Base-by-base conservation (phyloP, 805 yeast genomes). In the Metschnikowia vanudenii region DNA sequence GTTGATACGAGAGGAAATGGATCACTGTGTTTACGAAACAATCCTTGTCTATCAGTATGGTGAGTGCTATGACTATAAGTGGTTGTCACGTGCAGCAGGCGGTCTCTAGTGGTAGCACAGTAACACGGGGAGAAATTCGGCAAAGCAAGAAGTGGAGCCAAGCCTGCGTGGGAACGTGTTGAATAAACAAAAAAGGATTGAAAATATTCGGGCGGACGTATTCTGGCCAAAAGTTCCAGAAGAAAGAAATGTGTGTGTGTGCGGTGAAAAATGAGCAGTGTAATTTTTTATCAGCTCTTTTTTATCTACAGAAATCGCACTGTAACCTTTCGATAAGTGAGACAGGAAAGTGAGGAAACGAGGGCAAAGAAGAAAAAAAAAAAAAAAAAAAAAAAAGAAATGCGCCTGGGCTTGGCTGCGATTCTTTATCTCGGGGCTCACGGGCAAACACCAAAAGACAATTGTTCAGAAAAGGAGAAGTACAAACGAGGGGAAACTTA, bases 251-350 rank as follows among this genome's bases (percentile, higher is more conserved):
- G 43, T 37, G 43, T 18, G 36, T 38, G 37, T 5, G 46, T 17
- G 24, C 24, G 24, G 39, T 38, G 42, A 45, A 44, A 39, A 39
- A 35, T 45, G 37, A 9, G 37, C 10, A 35, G 48, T 32, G 39
- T 20, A 24, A 35, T 37, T 44, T 43, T 38, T 43, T 37, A 32
- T 32, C 43, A 26, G 20, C 16, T 32, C 39, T 38, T 40, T 38
- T 44, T 44, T 44, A 44, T 44, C 47, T 44, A 44, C 47, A 43
- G 39, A 43, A 43, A 44, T 44, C 48, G 48, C 48, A 40, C 48
- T 20, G 46, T 37, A 18, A 20, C 41, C 39, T 39, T 26, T 20
- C 37, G 48, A 45, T 45, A 45, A 45, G 48, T 45, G 44, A 45
- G 41, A 35, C 30, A 38, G 34, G 17, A 22, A 37, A 24, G 14